Evolutionary conservation across 2,329 filamentous ascomycete genomes (phyloP), one percentile per base, ranked within the genome.

Genomic region (Hymenoscyphus albidus): DNA sequence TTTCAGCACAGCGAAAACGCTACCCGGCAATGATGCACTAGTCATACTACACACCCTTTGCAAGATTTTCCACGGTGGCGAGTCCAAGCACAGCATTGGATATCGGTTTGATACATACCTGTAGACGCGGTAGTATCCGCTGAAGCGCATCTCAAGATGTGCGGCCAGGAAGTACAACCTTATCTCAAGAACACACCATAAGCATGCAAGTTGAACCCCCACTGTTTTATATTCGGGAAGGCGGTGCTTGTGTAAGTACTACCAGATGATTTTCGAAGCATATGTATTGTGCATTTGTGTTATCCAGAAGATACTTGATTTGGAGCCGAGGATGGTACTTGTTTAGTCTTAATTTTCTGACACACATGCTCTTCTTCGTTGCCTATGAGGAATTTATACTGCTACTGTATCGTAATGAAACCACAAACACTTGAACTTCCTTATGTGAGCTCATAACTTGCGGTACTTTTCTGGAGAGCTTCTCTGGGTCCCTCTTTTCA

Each of bases 121-220:
- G 35, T 35, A 35, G 9, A 35, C 35, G 18, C 48, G 18, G 18
- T 22, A 48, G 44, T 48, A 48, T 48, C 44, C 35, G 35, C 35
- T 35, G 6, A 35, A 35, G 6, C 44, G 18, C 44, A 27, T 54
- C 18, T 27, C 18, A 22, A 54, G 48, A 54, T 54, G 48, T 54
- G 48, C 48, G 48, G 27, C 48, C 1, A 54, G 48, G 48, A 54
- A 54, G 48, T 27, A 54, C 48, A 54, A 54, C 48, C 48, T 54
- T 54, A 54, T 54, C 48, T 54, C 18, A 27, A 54, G 48, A 54
- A 27, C 48, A 54, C 22, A 22, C 22, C 18, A 35, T 5, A 6
- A 35, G 35, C 35, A 35, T 51, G 44, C 18, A 7, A 51, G 22
- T 22, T 51, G 18, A 10, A 54, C 48, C 48, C 48, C 48, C n/a